phyloP scores from a whole-genome alignment of 768 basidiomycete genomes.

The Boletus reticulatus region DNA sequence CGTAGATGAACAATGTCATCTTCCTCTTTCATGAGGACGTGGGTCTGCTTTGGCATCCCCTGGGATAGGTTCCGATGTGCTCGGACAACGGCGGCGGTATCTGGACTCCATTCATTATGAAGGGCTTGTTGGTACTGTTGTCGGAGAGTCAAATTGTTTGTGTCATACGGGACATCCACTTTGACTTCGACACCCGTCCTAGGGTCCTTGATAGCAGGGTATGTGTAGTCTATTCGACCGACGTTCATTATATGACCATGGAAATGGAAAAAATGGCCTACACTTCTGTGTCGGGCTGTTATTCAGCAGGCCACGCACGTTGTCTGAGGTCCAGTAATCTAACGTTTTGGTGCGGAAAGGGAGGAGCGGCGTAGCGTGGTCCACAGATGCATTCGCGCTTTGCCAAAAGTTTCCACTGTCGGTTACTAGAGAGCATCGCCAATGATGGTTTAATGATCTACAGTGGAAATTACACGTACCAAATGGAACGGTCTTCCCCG shows the following conservation, averaged over 20 bases:
- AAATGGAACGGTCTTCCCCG: slow-evolving; percentile 3
- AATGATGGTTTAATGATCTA: neutral
- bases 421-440: neutral
- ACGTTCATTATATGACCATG: neutral
- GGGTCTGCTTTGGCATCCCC: neutral
- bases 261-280: neutral
- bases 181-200: slow-evolving; percentile 1
- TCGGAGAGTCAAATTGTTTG: neutral
- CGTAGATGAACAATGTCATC: neutral
- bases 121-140: slow-evolving; percentile 5
- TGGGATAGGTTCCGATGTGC: neutral
- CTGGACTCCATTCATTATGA: neutral
- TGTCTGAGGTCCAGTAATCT: slow-evolving; percentile 18
- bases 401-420: slow-evolving; percentile 1
- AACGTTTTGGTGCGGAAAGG: slow-evolving; percentile 11
- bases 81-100: neutral
- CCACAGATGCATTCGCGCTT: neutral
- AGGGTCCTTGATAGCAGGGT: slow-evolving; percentile 15
- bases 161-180: slow-evolving; percentile 14
- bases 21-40: slow-evolving; percentile 4
- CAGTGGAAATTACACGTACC: neutral
- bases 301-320: neutral
- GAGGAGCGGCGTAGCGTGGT: neutral
- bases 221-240: slow-evolving; percentile 16
- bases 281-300: slow-evolving; percentile 1